Conservation (phyloP, 1,139 yeast genomes). For the Blastobotrys proliferans region DNA sequence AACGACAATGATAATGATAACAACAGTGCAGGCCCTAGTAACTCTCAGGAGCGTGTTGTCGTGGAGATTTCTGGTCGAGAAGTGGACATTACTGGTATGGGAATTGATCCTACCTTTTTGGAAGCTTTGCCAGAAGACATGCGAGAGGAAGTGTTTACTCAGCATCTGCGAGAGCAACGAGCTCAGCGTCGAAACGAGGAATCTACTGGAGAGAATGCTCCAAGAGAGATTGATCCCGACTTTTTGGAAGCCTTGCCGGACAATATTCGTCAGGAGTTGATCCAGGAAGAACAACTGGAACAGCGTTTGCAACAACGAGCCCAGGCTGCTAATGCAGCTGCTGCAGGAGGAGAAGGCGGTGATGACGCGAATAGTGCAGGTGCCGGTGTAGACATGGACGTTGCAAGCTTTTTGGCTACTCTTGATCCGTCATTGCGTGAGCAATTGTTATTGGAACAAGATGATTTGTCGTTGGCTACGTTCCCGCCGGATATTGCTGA, state of each 20-base stretch:
- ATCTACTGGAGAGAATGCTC: slow-evolving; percentile 16
- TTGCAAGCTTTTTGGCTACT: slow-evolving; percentile 33
- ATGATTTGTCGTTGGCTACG: slow-evolving; percentile 31
- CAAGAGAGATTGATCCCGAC: slow-evolving; percentile 72
- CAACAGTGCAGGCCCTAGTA: slow-evolving; percentile 11
- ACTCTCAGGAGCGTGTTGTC: slow-evolving; percentile 50
- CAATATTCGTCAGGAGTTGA: slow-evolving; percentile 64
- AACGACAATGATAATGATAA: slow-evolving; percentile 9
- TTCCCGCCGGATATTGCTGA: slow-evolving; percentile 34
- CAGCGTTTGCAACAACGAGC: slow-evolving; percentile 8
- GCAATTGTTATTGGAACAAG: slow-evolving; percentile 35
- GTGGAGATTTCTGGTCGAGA: slow-evolving; percentile 74
- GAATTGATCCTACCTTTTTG: slow-evolving; percentile 86
- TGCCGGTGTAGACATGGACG: slow-evolving; percentile 28
- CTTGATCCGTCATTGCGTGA: slow-evolving; percentile 37
- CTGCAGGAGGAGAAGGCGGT: slow-evolving; percentile 5
- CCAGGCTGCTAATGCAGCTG: slow-evolving; percentile 15
- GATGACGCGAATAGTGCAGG: background rate
- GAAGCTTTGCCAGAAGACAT: slow-evolving; percentile 90
- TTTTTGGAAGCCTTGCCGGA: slow-evolving; percentile 81
- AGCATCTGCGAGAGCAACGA: slow-evolving; percentile 65
- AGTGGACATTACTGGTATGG: slow-evolving; percentile 85
- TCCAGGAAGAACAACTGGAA: slow-evolving; percentile 53
- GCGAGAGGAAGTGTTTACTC: slow-evolving; percentile 88
- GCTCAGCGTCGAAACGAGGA: slow-evolving; percentile 26